These are phyloP conservation scores for Alternaria sp. DNA, from an alignment of 2,329 filamentous ascomycete genomes.

Conservation along the genomic window DNA sequence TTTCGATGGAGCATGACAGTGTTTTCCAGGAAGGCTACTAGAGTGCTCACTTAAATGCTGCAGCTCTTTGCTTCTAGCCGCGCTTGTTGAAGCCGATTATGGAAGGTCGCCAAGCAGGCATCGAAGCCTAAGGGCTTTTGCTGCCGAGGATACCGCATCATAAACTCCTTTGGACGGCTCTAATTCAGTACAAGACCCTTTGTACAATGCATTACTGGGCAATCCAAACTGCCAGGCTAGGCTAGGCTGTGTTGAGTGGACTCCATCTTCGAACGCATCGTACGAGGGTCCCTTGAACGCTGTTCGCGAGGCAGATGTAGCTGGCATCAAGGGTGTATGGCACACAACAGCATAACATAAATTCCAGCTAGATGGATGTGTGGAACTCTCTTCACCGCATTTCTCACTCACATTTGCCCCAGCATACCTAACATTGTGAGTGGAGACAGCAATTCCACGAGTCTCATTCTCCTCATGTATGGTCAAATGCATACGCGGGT, in stretches of 20 bases:
- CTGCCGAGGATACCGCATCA: slow-evolving; percentile 3
- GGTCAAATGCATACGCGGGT: slow-evolving; percentile 2
- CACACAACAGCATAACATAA: neutral
- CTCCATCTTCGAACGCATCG: neutral
- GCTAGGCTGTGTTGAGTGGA: neutral
- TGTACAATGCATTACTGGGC: slow-evolving; percentile 1
- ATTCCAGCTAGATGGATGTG: neutral
- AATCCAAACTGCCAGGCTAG: neutral
- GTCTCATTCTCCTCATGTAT: slow-evolving; percentile 2
- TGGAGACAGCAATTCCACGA: slow-evolving; percentile 3
- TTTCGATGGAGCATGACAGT: neutral
- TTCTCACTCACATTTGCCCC: neutral
- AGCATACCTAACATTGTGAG: slow-evolving; percentile 1
- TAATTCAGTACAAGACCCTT: neutral
- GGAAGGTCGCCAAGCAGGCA: slow-evolving; percentile 3
- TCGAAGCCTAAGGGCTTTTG: neutral
- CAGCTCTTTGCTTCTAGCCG: neutral
- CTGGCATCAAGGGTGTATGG: neutral
- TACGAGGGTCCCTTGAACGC: neutral
- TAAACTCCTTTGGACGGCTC: neutral
- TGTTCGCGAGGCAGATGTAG: neutral
- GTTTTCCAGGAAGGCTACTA: neutral
- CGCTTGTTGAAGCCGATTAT: neutral
- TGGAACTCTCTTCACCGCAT: neutral
- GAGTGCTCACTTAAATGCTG: neutral